Conservation (phyloP, 2,329 filamentous ascomycete species). For the Aphanocladium album region DNA sequence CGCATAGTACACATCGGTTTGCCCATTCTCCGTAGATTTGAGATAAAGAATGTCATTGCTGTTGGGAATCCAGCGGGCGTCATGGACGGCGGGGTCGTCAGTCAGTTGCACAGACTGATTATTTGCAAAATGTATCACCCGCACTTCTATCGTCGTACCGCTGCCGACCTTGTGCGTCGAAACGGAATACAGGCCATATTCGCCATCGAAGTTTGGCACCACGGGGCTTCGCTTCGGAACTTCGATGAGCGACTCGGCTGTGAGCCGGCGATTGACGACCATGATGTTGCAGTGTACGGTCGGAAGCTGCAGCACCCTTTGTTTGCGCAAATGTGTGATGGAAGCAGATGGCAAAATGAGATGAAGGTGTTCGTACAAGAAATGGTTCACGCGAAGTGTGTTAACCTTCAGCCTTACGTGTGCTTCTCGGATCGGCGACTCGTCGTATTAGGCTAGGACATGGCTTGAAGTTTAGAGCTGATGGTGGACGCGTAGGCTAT, state of each 20-base stretch:
- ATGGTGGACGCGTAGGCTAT: slow-evolving; percentile 4
- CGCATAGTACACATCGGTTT: slow-evolving; percentile 27
- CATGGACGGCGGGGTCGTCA: slow-evolving; percentile 25
- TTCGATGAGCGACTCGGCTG: slow-evolving; percentile 28
- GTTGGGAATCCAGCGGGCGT: slow-evolving; percentile 33
- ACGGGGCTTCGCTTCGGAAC: slow-evolving; percentile 28
- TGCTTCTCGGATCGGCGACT: neutral
- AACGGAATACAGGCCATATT: slow-evolving; percentile 36
- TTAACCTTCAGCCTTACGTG: slow-evolving; percentile 5
- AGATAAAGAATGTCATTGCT: slow-evolving; percentile 29
- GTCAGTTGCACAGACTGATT: slow-evolving; percentile 23
- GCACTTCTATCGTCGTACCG: slow-evolving; percentile 26
- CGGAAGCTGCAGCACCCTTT: neutral
- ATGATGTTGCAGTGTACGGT: neutral
- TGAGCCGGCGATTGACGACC: slow-evolving; percentile 20
- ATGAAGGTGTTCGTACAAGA: too few relatives aligned
- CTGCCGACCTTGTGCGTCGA: slow-evolving; percentile 31
- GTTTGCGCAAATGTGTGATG: neutral
- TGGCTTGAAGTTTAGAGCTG: neutral
- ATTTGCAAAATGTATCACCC: slow-evolving; percentile 28
- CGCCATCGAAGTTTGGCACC: slow-evolving; percentile 36
- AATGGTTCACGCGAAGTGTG: neutral
- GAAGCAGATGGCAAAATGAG: too few relatives aligned
- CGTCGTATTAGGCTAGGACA: neutral
- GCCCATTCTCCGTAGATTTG: slow-evolving; percentile 23